Percentiles rank a stretch among this genome's conserved stretches.
phyloP scores from a whole-genome alignment of 495 filamentous ascomycete species.

The Tetracladium setigerum region DNA sequence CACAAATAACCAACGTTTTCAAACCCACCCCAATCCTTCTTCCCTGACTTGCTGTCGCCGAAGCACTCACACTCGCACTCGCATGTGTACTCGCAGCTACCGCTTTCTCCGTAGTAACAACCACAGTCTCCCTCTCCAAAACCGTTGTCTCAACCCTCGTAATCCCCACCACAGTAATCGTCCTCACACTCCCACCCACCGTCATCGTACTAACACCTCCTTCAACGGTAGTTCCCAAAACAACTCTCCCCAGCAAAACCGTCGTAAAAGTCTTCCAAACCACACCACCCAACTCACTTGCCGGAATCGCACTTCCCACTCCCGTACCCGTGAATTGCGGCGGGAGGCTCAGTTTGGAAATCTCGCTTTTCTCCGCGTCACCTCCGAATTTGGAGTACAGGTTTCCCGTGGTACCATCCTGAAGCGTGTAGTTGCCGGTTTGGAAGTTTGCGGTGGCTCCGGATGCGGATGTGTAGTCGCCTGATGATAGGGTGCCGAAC shows the following conservation, averaged over 20 bases:
- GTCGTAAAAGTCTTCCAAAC: constrained; percentile 17
- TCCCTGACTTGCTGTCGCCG: too few relatives aligned
- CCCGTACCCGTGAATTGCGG: constrained; percentile 29
- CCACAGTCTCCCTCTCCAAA: too few relatives aligned
- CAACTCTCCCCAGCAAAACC: constrained; percentile 8
- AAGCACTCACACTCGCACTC: too few relatives aligned
- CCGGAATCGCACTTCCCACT: constrained; percentile 28
- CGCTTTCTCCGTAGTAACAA: too few relatives aligned
- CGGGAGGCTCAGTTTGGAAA: constrained; percentile 29
- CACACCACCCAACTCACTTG: constrained; percentile 22
- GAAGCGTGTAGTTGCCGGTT: constrained; percentile 27
- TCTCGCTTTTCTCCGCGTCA: constrained; percentile 26
- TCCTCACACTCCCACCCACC: too few relatives aligned
- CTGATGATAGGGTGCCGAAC: constrained; percentile 28
- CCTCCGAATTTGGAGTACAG: constrained; percentile 22
- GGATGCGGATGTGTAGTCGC: constrained; percentile 23
- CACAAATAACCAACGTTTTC: too few relatives aligned
- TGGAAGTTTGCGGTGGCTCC: constrained; percentile 28
- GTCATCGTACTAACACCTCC: neutral
- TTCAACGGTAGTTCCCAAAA: constrained; percentile 1
- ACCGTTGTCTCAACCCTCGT: too few relatives aligned
- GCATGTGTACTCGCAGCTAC: too few relatives aligned
- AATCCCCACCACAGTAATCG: too few relatives aligned
- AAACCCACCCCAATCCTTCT: too few relatives aligned
- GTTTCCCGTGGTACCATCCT: constrained; percentile 26